phyloP scores from a whole-genome alignment of 352 stramenopile species.

The Saprolegnia diclina region DNA sequence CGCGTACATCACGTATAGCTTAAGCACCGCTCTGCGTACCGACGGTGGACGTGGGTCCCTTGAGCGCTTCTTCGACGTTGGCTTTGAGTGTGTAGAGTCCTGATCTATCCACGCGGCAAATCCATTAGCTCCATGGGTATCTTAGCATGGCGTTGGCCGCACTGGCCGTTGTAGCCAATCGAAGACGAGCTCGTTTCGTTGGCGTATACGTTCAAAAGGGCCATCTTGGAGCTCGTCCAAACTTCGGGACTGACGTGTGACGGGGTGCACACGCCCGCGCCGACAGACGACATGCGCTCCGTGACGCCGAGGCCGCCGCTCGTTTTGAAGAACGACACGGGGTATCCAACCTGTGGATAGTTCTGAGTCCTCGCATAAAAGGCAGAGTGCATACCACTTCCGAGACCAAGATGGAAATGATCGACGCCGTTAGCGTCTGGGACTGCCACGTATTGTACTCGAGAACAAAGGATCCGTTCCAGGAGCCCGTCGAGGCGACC shows the following conservation, averaged over 20 bases:
- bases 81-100: neutral
- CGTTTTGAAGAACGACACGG: neutral
- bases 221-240: constrained; percentile 38
- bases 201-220: constrained; percentile 35
- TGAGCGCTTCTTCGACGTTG: constrained; percentile 4
- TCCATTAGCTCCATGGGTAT: no score
- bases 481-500: constrained; percentile 23
- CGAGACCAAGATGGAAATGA: constrained; percentile 40
- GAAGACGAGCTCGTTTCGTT: constrained; percentile 31
- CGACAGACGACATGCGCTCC: constrained; percentile 37
- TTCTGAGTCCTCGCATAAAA: neutral
- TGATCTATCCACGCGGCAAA: neutral
- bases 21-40: neutral
- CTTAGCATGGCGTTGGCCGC: neutral
- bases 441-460: constrained; percentile 42
- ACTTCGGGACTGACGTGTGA: constrained; percentile 56
- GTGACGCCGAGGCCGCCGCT: neutral
- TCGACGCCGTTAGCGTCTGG: constrained; percentile 34
- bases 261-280: constrained; percentile 39
- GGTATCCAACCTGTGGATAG: constrained; percentile 17
- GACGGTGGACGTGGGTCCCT: neutral
- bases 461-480: constrained; percentile 38
- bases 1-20: neutral
- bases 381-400: constrained; percentile 20
- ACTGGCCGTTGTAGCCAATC: constrained; percentile 18